phyloP scores from a whole-genome alignment of 2,329 filamentous ascomycete genomes.

The Fusarium humuli region DNA sequence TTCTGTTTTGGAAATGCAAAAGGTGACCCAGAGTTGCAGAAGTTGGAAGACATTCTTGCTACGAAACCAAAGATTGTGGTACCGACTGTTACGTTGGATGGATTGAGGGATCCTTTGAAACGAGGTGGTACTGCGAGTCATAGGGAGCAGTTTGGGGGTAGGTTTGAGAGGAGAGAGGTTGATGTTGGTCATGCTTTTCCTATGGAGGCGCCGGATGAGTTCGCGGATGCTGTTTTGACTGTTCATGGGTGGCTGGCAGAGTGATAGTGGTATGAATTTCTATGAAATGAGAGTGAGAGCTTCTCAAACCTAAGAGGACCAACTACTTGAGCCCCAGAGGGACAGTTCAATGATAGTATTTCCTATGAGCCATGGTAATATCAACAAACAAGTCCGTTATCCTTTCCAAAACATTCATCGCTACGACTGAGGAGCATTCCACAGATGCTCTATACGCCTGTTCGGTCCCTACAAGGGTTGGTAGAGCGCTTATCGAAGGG shows the following conservation, averaged over 20 bases:
- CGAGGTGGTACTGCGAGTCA: constrained; percentile 7
- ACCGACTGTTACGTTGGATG: constrained; percentile 3
- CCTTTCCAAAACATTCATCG: too few relatives aligned
- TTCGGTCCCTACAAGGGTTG: too few relatives aligned
- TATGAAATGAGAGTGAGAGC: background rate
- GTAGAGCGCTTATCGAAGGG: too few relatives aligned
- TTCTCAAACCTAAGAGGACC: background rate
- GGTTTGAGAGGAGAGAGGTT: background rate
- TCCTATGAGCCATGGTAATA: too few relatives aligned
- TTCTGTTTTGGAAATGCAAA: constrained; percentile 10
- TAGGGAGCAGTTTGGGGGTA: background rate
- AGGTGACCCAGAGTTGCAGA: background rate
- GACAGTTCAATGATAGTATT: too few relatives aligned
- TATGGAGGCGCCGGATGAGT: constrained; percentile 9
- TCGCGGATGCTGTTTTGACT: background rate
- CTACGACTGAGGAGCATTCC: too few relatives aligned
- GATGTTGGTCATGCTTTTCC: constrained; percentile 19
- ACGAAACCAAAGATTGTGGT: constrained; percentile 4
- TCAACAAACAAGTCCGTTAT: too few relatives aligned
- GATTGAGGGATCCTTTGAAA: background rate
- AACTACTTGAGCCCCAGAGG: too few relatives aligned
- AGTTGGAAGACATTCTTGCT: background rate
- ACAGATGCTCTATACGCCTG: too few relatives aligned
- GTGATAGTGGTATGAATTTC: background rate
- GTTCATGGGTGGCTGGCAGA: background rate